phyloP scores from a whole-genome alignment of 257 asterid species.

The Eustoma russellianum region DNA sequence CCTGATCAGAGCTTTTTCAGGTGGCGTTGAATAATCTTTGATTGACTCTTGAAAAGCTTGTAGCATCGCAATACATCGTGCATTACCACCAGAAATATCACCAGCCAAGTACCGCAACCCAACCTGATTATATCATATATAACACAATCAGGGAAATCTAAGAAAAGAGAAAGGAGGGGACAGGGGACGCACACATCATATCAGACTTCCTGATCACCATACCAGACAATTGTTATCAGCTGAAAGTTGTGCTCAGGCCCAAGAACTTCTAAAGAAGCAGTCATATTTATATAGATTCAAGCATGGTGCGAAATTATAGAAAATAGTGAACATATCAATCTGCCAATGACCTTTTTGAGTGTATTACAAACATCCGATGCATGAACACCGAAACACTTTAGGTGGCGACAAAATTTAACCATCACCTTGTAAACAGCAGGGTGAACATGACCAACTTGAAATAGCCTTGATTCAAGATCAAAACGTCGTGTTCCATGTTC shows the following conservation, averaged over 20 bases:
- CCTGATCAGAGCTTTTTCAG: conserved; percentile 62
- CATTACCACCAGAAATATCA: conserved; percentile 86
- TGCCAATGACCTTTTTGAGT: too few relatives aligned
- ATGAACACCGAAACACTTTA: too few relatives aligned
- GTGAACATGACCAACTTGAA: conserved; percentile 68
- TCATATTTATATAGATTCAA: conserved; percentile 3
- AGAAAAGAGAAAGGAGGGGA: neutral
- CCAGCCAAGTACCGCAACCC: conserved; percentile 81
- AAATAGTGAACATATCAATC: too few relatives aligned
- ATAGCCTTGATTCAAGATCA: conserved; percentile 66
- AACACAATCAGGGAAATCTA: neutral
- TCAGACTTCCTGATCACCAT: neutral
- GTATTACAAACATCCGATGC: too few relatives aligned
- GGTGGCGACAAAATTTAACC: too few relatives aligned
- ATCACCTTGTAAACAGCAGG: conserved; percentile 74
- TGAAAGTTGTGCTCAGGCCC: neutral
- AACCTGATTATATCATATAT: conserved; percentile 44
- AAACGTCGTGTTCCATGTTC: conserved; percentile 69
- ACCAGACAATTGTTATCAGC: neutral
- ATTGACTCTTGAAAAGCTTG: conserved; percentile 77
- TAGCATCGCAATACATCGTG: conserved; percentile 92
- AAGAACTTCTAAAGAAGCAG: neutral
- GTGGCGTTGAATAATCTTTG: conserved; percentile 69
- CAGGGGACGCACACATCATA: neutral
- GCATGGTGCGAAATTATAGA: neutral